Conservation (phyloP, 1,284 basidiomycete genomes). For the Rhodotorula sp. region DNA sequence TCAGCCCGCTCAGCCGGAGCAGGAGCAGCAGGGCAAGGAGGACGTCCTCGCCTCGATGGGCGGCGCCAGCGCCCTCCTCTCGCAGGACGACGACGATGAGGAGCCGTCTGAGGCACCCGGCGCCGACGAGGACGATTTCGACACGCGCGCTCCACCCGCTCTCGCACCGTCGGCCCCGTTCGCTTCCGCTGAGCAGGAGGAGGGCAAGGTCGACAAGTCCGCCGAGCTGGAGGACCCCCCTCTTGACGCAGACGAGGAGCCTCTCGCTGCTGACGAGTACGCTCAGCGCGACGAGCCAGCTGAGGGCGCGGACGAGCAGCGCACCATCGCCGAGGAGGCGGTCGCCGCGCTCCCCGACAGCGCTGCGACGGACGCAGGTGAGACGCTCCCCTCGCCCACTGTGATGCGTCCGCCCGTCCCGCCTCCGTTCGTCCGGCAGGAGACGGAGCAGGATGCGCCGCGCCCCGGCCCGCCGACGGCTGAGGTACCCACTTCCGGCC, state of each 20-base stretch:
- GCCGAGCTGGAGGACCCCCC: conserved; percentile 1
- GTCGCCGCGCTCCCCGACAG: conserved; percentile 12
- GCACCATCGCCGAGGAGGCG: conserved; percentile 4
- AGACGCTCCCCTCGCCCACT: not conserved
- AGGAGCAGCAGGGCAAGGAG: not conserved
- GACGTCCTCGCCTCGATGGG: conserved; percentile 27
- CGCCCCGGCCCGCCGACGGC: conserved; percentile 8
- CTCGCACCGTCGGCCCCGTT: not conserved
- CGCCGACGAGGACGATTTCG: conserved; percentile 29
- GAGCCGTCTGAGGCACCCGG: not conserved
- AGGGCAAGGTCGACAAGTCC: not conserved
- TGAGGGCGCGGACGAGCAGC: not conserved
- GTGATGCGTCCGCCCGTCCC: conserved; percentile 15
- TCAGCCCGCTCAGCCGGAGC: not conserved
- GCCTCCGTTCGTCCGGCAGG: conserved; percentile 15
- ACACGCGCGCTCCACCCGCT: conserved; percentile 2
- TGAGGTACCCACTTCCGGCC: conserved; percentile 7
- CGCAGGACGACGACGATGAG: conserved; percentile 6
- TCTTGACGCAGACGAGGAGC: conserved; percentile 6
- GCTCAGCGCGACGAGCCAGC: not conserved
- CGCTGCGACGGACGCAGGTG: not conserved
- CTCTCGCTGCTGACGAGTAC: conserved; percentile 8
- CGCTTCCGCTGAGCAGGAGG: not conserved
- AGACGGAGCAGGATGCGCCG: conserved; percentile 7
- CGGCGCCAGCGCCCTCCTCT: conserved; percentile 2